Base-by-base conservation (phyloP, 1,284 basidiomycete genomes). In the Trametes hirsuta region DNA sequence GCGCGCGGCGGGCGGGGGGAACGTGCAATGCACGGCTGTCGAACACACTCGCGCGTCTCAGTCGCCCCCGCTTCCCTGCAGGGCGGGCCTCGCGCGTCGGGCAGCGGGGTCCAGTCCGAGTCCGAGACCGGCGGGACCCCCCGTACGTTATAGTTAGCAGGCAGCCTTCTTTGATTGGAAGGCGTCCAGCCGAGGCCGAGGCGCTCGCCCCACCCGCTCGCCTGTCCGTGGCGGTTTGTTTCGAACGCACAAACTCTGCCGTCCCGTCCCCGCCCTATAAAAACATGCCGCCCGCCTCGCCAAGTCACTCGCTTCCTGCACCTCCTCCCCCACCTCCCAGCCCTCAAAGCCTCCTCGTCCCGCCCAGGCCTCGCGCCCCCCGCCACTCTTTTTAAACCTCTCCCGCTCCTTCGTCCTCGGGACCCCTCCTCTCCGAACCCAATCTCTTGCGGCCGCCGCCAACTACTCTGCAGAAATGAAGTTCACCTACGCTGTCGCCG, bases 401-500 rank as follows among this genome's bases (percentile, higher is more conserved):
- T 41, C 30, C 58, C 61, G 39, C 58, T 62, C 64, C 22, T 60
- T 62, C 36, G 52, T 57, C 44, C 54, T 56, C 22, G 34, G 52
- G 45, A 58, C 45, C 53, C 35, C 30, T 36, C 47, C 25, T 46
- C 44, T 30, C 18, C 46, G 39, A 35, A 53, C 46, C 45, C 55
- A 53, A 49, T 58, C 60, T 53, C 47, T 49, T 53, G 60, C 59
- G 58, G 58, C 40, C 61, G 53, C 55, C 58, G 10, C 41, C 58
- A 36, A 55, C 15, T 6, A 9, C 14, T 25, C 37, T 41, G 9
- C 42, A 48, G 39, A 34, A 44, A 86, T 86, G 84, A 83, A 82
- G 77, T 72, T 81, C 61, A 66, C 76, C 41, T 63, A 81, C 61
- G 70, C 75, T 59, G 68, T 76, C 56, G 65, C 76, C 60, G 74